Evolutionary conservation across 768 basidiomycete species (phyloP).

Genomic region (Lentinula detonsa): DNA sequence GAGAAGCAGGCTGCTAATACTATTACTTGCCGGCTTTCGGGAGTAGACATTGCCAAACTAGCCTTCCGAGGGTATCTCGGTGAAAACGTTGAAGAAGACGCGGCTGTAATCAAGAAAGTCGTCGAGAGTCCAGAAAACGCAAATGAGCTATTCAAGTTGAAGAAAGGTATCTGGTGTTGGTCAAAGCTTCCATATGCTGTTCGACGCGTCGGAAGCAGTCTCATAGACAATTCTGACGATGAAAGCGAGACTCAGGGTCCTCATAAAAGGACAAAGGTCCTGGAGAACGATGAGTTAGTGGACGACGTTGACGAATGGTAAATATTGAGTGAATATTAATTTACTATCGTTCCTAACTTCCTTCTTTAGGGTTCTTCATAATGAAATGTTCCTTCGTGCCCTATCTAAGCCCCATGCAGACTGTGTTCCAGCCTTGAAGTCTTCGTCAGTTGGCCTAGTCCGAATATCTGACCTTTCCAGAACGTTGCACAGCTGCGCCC

Average conservation of each 20-base stretch:
- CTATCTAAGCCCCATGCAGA: constrained; percentile 6
- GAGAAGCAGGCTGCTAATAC: not conserved
- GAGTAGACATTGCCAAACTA: not conserved
- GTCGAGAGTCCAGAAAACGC: not conserved
- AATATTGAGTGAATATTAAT: not conserved
- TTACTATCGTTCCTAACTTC: not conserved
- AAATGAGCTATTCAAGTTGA: not conserved
- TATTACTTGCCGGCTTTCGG: not conserved
- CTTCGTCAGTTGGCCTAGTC: constrained; percentile 11
- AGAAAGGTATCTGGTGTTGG: constrained; percentile 1
- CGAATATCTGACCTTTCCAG: constrained; percentile 4
- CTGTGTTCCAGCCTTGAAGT: not conserved
- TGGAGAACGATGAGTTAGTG: constrained; percentile 10
- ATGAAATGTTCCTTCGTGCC: constrained; percentile 10
- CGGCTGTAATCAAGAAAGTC: not conserved
- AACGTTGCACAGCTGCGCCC: not conserved
- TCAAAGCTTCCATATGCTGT: not conserved
- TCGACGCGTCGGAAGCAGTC: constrained; percentile 1
- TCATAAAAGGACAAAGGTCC: constrained; percentile 9
- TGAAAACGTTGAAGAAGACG: not conserved
- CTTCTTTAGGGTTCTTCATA: constrained; percentile 10
- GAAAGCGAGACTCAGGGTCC: not conserved
- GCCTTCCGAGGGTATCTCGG: not conserved
- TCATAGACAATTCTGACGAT: not conserved
- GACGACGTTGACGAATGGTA: constrained; percentile 14